Evolutionary conservation across 2,329 filamentous ascomycete genomes (phyloP).

Genomic region (Sarocladium brachiariae): DNA sequence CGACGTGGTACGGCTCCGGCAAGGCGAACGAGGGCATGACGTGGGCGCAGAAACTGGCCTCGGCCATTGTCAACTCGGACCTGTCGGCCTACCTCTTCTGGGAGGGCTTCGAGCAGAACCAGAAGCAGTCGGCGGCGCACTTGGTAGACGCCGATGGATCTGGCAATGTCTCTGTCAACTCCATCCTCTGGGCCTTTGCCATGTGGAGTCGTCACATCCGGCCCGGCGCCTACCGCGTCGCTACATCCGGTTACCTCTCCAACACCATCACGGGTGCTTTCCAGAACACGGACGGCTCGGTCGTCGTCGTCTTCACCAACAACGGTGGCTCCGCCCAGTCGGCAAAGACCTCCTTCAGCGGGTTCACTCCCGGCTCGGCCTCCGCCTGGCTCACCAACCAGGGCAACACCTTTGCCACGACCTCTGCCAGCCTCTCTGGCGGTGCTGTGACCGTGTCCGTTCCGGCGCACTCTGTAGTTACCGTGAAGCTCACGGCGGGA

Average conservation of each 20-base stretch:
- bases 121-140: conserved; percentile 21
- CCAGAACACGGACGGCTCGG: conserved; percentile 28
- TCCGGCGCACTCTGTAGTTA: conserved; percentile 17
- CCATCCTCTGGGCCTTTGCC: conserved; percentile 32
- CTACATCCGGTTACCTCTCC: conserved; percentile 18
- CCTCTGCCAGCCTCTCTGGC: conserved; percentile 13
- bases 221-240: conserved; percentile 28
- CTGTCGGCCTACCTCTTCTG: conserved; percentile 49
- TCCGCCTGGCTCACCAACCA: conserved; percentile 32
- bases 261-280: conserved; percentile 28
- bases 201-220: conserved; percentile 32
- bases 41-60: conserved; percentile 48
- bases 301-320: conserved; percentile 31
- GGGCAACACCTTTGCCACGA: conserved; percentile 17
- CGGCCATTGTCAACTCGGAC: conserved; percentile 39
- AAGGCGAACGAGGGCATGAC: conserved; percentile 44
- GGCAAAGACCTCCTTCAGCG: conserved; percentile 22
- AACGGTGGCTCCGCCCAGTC: conserved; percentile 20
- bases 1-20: conserved; percentile 40
- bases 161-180: conserved; percentile 12
- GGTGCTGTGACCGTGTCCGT: conserved; percentile 15
- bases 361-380: conserved; percentile 20
- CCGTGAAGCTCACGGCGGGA: conserved; percentile 15
- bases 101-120: conserved; percentile 34
- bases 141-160: conserved; percentile 21